Conservation (phyloP, 768 basidiomycete genomes). For the Favolaschia claudopus region DNA sequence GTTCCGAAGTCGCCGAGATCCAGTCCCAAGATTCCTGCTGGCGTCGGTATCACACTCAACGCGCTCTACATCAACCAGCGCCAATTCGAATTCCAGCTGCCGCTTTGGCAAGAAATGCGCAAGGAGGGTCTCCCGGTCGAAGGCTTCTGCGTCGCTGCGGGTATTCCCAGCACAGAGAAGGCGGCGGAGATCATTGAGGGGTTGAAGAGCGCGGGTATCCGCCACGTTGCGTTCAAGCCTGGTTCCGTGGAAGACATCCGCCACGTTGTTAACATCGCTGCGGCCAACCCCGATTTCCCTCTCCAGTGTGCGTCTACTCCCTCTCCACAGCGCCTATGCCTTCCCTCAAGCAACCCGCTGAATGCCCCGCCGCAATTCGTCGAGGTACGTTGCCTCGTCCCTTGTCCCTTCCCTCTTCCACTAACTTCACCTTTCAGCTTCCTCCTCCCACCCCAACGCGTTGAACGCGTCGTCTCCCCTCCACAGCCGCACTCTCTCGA, state of each 20-base stretch:
- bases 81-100: conserved; percentile 96
- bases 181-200: conserved; percentile 94
- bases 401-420: too few species aligned
- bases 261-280: conserved; percentile 95
- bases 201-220: conserved; percentile 84
- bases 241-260: conserved; percentile 98
- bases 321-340: too few species aligned
- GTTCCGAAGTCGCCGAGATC: conserved; percentile 92
- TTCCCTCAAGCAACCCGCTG: too few species aligned
- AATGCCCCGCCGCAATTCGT: too few species aligned
- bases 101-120: conserved; percentile 97
- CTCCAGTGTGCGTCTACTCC: too few species aligned
- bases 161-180: conserved; percentile 96
- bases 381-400: too few species aligned
- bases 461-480: too few species aligned
- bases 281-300: conserved; percentile 93
- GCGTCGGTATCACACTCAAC: conserved; percentile 94
- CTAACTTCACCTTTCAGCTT: too few species aligned
- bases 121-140: conserved; percentile 94
- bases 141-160: conserved; percentile 99
- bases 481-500: too few species aligned
- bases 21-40: conserved; percentile 83
- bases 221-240: conserved; percentile 97
- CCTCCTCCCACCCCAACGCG: too few species aligned
- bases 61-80: conserved; percentile 97